Evolutionary conservation across 108 stramenopile species (phyloP).

Genomic region (Nitzschia inconspicua): DNA sequence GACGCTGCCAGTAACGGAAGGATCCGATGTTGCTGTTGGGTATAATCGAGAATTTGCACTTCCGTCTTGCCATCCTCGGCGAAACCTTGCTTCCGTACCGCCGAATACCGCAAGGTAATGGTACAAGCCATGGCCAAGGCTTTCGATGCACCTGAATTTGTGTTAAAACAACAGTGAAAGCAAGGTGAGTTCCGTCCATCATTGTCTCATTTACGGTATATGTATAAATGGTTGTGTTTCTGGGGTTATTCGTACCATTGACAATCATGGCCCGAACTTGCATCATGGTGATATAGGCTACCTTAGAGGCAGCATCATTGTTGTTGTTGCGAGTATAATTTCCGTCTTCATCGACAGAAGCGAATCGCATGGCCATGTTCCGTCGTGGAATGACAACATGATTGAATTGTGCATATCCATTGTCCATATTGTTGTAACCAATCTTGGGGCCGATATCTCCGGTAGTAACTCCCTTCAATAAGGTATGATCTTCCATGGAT

Average conservation of each 20-base stretch:
- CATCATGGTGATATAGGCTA: conserved; percentile 97
- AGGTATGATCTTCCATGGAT: conserved; percentile 67
- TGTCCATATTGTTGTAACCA: conserved; percentile 97
- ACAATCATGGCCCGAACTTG: conserved; percentile 88
- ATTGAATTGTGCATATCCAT: conserved; percentile 88
- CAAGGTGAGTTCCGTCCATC: conserved; percentile 31
- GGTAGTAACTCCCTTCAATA: conserved; percentile 85
- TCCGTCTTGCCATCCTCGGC: conserved; percentile 57
- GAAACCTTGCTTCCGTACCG: conserved; percentile 91
- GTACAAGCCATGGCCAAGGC: conserved; percentile 84
- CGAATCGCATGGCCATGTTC: conserved; percentile 94
- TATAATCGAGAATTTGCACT: conserved; percentile 90
- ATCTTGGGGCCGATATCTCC: conserved; percentile 98
- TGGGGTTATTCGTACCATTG: too few relatives aligned
- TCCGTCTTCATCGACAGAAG: conserved; percentile 68
- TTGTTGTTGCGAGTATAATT: conserved; percentile 54
- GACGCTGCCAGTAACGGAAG: conserved; percentile 86
- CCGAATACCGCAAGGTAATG: conserved; percentile 88
- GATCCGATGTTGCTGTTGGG: conserved; percentile 93
- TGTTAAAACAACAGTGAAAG: too few relatives aligned
- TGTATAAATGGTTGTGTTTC: too few relatives aligned
- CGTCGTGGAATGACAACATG: conserved; percentile 83
- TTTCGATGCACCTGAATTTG: conserved; percentile 60
- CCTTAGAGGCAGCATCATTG: conserved; percentile 74
- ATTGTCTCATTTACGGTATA: neutral